Percentiles rank a stretch among this genome's conserved stretches.
These are phyloP conservation scores for Scedosporium dehoogii DNA, from an alignment of 2,329 filamentous ascomycete genomes.

Conservation along the genomic window DNA sequence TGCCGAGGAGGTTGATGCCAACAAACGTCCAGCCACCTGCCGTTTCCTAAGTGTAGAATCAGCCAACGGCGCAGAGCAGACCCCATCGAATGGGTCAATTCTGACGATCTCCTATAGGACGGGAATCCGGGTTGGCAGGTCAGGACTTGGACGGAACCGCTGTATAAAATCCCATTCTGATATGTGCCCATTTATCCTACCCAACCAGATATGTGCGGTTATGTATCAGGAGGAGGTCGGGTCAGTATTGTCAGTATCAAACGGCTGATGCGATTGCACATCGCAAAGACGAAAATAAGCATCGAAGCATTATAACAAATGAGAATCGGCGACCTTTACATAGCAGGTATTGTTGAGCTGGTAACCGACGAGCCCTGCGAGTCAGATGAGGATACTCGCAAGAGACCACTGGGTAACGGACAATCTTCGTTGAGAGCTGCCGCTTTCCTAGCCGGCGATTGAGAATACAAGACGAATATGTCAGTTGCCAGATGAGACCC, in stretches of 20 bases:
- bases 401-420: background rate
- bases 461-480: background rate
- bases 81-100: background rate
- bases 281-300: no score
- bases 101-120: background rate
- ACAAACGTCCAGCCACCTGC: background rate
- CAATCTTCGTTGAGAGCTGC: background rate
- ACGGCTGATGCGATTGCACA: no score
- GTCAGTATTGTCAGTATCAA: no score
- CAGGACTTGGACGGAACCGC: background rate
- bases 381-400: background rate
- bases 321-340: background rate
- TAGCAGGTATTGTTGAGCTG: background rate
- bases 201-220: constrained; percentile 1
- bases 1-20: background rate
- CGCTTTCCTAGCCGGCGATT: background rate
- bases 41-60: background rate
- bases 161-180: background rate
- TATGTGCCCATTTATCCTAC: constrained; percentile 2
- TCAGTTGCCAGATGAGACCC: background rate
- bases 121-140: background rate
- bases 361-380: background rate
- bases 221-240: background rate
- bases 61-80: background rate
- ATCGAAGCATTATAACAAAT: no score